Evolutionary conservation across 2,329 filamentous ascomycete genomes (phyloP).

Genomic region (Leptosphaerulina australis): DNA sequence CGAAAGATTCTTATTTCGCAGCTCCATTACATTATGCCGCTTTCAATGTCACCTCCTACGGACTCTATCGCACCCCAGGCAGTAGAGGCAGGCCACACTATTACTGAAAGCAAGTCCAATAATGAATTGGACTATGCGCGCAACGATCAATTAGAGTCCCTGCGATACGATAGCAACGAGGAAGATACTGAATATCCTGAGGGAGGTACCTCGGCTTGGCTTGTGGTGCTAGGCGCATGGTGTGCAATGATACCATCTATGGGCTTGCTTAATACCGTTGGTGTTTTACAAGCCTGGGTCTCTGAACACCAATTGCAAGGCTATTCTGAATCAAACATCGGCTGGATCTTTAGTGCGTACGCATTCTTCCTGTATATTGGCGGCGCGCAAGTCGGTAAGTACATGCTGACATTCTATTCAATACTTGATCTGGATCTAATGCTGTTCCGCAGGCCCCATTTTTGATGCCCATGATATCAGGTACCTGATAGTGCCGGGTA

Average conservation of each 20-base stretch:
- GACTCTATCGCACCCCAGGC: neutral
- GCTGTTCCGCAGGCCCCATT: too few species aligned
- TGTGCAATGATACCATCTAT: slow-evolving; percentile 51
- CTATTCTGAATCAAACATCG: slow-evolving; percentile 45
- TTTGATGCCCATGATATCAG: slow-evolving; percentile 48
- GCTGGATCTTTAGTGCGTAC: slow-evolving; percentile 52
- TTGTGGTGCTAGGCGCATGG: slow-evolving; percentile 52
- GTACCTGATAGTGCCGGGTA: slow-evolving; percentile 39
- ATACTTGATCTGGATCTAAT: too few species aligned
- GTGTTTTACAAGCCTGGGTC: slow-evolving; percentile 50
- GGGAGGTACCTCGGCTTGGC: slow-evolving; percentile 52
- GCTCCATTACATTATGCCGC: neutral
- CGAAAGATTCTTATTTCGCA: too few species aligned
- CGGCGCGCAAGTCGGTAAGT: slow-evolving; percentile 39
- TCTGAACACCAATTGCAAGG: slow-evolving; percentile 45
- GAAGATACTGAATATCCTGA: slow-evolving; percentile 42
- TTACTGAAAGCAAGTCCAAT: neutral
- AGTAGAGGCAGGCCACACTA: too few species aligned
- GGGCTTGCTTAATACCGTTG: slow-evolving; percentile 51
- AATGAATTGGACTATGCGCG: neutral
- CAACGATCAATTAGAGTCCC: slow-evolving; percentile 3
- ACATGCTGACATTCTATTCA: rapidly evolving
- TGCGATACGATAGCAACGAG: slow-evolving; percentile 3
- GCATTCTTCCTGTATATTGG: slow-evolving; percentile 50
- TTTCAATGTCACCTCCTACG: slow-evolving; percentile 6